Evolutionary conservation across 805 yeast species (phyloP).

Genomic region (Wickerhamiella siamensis): DNA sequence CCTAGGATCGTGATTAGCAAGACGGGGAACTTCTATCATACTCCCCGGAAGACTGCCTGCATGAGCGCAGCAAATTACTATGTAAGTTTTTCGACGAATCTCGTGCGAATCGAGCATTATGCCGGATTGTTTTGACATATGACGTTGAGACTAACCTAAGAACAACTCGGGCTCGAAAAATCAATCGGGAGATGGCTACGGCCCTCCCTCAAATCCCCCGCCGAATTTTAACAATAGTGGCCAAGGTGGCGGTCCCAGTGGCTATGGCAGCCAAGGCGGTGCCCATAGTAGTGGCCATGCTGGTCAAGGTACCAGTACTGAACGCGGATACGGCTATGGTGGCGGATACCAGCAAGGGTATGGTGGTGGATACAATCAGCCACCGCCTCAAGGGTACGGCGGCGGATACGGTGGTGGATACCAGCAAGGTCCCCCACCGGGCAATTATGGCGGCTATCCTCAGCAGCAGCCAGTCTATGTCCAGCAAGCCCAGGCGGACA

Average conservation of each 20-base stretch:
- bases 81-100: neutral
- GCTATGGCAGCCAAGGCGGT: constrained; percentile 3
- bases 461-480: constrained; percentile 27
- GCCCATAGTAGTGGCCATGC: constrained; percentile 13
- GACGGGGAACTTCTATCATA: too few species aligned
- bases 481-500: constrained; percentile 21
- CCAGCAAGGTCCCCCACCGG: neutral
- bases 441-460: constrained; percentile 8
- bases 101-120: too few species aligned
- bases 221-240: neutral
- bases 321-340: constrained; percentile 7
- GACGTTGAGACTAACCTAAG: too few species aligned
- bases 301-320: constrained; percentile 5
- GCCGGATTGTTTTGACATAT: too few species aligned
- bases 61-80: constrained; percentile 3
- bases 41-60: too few species aligned
- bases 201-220: neutral
- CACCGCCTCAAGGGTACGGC: constrained; percentile 18
- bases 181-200: neutral
- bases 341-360: constrained; percentile 19
- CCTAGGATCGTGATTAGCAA: too few species aligned
- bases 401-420: constrained; percentile 6
- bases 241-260: constrained; percentile 8
- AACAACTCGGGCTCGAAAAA: neutral
- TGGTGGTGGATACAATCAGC: constrained; percentile 15